phyloP scores from a whole-genome alignment of 768 basidiomycete genomes.

The Macrolepiota dolichaula region DNA sequence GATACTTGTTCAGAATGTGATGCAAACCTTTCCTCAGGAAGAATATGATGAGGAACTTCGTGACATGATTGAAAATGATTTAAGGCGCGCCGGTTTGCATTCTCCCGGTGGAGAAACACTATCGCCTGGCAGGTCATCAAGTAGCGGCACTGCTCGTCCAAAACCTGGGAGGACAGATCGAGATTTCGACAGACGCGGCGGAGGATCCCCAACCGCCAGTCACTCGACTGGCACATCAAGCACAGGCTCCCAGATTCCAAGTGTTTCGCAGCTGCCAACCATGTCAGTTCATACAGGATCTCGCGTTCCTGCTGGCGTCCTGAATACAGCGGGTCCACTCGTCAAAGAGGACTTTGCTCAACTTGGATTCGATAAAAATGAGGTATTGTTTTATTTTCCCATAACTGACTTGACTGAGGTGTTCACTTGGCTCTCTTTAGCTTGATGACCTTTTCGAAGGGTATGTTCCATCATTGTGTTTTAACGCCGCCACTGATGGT shows the following conservation, averaged over 20 bases:
- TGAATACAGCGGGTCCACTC: conserved; percentile 1
- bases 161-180: neutral
- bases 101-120: neutral
- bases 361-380: neutral
- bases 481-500: neutral
- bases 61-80: neutral
- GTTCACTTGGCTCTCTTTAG: neutral
- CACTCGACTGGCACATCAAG: neutral
- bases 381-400: neutral
- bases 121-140: neutral
- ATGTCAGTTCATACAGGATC: neutral
- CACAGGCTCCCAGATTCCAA: neutral
- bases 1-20: neutral
- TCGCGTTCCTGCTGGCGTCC: neutral
- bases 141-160: conserved; percentile 7
- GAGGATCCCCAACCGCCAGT: neutral
- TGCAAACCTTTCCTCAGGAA: neutral
- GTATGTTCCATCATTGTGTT: neutral
- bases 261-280: neutral
- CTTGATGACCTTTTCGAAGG: conserved; percentile 1
- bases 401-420: neutral
- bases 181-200: neutral
- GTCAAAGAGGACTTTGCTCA: neutral
- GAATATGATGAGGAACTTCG: neutral
- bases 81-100: neutral